Evolutionary conservation across 2,329 filamentous ascomycete species (phyloP).

Genomic region (Monilinia vaccinii-corymbosi): DNA sequence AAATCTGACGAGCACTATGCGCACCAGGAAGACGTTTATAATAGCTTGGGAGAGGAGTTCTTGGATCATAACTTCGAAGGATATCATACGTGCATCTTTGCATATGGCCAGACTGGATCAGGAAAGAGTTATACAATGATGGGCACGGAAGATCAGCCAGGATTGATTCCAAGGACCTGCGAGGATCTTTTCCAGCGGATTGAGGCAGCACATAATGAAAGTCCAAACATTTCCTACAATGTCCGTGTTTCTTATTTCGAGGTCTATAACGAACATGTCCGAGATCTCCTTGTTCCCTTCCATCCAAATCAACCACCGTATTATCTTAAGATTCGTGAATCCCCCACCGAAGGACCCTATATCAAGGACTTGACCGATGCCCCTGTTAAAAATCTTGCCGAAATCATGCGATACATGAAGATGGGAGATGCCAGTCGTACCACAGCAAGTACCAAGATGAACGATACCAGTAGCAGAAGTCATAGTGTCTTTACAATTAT

Average conservation of each 20-base stretch:
- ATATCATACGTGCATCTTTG: conserved; percentile 98
- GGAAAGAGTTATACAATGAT: conserved; percentile 99
- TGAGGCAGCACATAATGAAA: conserved; percentile 61
- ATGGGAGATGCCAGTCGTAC: conserved; percentile 82
- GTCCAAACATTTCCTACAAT: conserved; percentile 89
- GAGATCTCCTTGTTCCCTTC: conserved; percentile 77
- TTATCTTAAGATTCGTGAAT: conserved; percentile 96
- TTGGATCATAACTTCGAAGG: conserved; percentile 98
- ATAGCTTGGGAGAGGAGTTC: conserved; percentile 89
- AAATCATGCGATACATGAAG: conserved; percentile 87
- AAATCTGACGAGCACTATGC: conserved; percentile 76
- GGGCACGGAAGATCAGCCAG: conserved; percentile 76
- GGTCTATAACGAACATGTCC: conserved; percentile 98
- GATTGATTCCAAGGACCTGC: conserved; percentile 89
- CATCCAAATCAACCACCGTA: conserved; percentile 63
- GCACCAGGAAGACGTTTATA: conserved; percentile 87
- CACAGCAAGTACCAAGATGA: conserved; percentile 95
- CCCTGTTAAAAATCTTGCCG: conserved; percentile 75
- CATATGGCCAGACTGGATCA: conserved; percentile 94
- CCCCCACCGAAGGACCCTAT: conserved; percentile 88
- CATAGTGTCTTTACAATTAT: conserved; percentile 98
- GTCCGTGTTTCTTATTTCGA: conserved; percentile 98
- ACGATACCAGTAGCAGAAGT: conserved; percentile 92
- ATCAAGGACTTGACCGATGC: conserved; percentile 94
- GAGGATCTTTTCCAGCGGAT: conserved; percentile 94